Percentiles rank a stretch among this genome's conserved stretches.
Conservation (phyloP, 202 grass and related monocot species). For the Eragrostis tef region DNA sequence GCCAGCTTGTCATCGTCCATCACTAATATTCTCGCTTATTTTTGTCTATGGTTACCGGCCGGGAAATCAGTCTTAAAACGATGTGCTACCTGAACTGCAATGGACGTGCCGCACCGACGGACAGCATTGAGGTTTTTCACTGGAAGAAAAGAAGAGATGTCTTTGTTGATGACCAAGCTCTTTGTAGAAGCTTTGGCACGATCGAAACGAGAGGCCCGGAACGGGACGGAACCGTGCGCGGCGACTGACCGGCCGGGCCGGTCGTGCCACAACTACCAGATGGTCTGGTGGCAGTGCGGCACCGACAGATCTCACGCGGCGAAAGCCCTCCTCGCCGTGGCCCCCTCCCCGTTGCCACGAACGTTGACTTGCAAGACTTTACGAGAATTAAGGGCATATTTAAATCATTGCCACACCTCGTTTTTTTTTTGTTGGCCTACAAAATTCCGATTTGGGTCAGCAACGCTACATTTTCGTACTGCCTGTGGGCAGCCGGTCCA, state of each 20-base stretch:
- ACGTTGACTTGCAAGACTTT: neutral
- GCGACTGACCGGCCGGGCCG: neutral
- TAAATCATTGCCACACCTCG: neutral
- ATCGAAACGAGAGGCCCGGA: neutral
- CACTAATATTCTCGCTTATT: neutral
- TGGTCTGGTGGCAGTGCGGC: neutral
- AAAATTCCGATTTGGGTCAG: no score
- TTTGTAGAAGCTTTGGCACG: no score
- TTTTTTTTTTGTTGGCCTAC: no score
- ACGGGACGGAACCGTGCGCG: neutral
- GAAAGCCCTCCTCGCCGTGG: neutral
- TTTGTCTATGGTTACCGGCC: neutral
- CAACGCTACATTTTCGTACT: no score
- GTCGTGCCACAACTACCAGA: neutral
- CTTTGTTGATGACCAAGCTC: no score
- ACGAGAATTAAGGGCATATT: neutral
- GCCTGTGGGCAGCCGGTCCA: no score
- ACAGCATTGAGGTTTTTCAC: neutral
- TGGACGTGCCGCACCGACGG: neutral
- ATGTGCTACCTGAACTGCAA: neutral
- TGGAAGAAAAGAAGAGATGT: no score
- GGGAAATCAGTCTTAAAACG: neutral
- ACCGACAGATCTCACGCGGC: conserved; percentile 14
- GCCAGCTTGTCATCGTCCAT: neutral
- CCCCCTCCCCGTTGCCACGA: neutral